A percentile compares a stretch with the other conserved stretches of the same genome.
Conservation (phyloP, 108 stramenopile genomes). For the Skeletonema grethae region DNA sequence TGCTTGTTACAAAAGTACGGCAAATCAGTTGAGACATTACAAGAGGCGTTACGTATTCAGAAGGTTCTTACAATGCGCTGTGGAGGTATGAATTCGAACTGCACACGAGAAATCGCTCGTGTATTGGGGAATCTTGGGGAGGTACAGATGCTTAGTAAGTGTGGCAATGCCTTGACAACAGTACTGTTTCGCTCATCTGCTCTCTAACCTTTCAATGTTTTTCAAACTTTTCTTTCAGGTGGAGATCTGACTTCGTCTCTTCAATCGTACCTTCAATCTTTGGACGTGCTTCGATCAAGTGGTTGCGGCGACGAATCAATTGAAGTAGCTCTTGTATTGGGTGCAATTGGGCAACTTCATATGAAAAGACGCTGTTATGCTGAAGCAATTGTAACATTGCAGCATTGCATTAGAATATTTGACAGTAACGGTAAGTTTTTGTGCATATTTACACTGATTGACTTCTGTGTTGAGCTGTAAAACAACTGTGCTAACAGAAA, state of each 20-base stretch:
- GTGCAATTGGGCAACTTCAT: conserved; percentile 41
- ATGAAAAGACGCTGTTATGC: conserved; percentile 40
- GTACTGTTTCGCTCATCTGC: background rate
- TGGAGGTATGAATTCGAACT: background rate
- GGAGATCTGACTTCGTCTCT: conserved; percentile 44
- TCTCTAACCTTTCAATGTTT: background rate
- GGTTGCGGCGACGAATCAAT: conserved; percentile 12
- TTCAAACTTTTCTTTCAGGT: conserved; percentile 1
- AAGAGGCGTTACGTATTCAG: conserved; percentile 45
- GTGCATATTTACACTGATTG: background rate
- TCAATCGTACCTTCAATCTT: conserved; percentile 34
- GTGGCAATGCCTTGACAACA: background rate
- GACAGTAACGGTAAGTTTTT: conserved; percentile 39
- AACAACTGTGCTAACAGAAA: background rate
- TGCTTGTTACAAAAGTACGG: conserved; percentile 47
- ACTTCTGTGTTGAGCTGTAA: background rate
- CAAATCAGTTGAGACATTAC: conserved; percentile 44
- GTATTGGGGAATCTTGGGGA: conserved; percentile 50
- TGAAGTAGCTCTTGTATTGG: conserved; percentile 46
- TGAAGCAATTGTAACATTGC: conserved; percentile 39
- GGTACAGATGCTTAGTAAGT: conserved; percentile 29
- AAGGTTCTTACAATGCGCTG: conserved; percentile 33
- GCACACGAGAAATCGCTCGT: conserved; percentile 36
- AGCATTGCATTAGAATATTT: conserved; percentile 44
- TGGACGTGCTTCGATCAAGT: conserved; percentile 22